Conservation (phyloP, 2,329 filamentous ascomycete species). For the Eutypa lata region DNA sequence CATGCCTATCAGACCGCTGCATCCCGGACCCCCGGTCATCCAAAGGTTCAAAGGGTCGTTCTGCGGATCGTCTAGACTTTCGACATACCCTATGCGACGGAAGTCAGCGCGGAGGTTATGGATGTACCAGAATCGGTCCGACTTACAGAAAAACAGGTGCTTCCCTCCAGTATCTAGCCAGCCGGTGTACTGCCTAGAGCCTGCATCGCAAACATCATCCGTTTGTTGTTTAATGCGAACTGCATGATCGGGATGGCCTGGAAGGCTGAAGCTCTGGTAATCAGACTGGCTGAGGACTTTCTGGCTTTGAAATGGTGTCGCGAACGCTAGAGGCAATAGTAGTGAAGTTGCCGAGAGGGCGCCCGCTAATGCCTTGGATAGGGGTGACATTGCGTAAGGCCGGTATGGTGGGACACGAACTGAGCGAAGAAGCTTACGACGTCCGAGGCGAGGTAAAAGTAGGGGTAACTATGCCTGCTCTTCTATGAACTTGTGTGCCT, state of each 20-base stretch:
- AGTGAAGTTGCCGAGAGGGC: not conserved
- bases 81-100: constrained; percentile 14
- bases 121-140: not conserved
- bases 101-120: not conserved
- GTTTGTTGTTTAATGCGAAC: constrained; percentile 24
- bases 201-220: constrained; percentile 21
- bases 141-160: constrained; percentile 17
- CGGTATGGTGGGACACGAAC: not conserved
- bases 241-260: constrained; percentile 16
- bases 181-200: constrained; percentile 24
- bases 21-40: constrained; percentile 21
- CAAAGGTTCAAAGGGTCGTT: constrained; percentile 20
- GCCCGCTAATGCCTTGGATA: not conserved
- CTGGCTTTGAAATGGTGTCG: not conserved
- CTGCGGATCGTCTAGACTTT: constrained; percentile 18
- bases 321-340: not conserved
- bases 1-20: constrained; percentile 16
- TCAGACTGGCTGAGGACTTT: not conserved
- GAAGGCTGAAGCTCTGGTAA: constrained; percentile 4
- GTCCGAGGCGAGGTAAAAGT: too few relatives aligned
- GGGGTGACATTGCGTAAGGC: not conserved
- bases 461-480: too few relatives aligned
- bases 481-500: not conserved
- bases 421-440: too few relatives aligned
- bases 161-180: constrained; percentile 22